Percentiles rank a stretch among this genome's conserved stretches.
These are phyloP conservation scores for Chaetoceros tenuissimus DNA, from an alignment of 108 stramenopile species.

Conservation along the genomic window DNA sequence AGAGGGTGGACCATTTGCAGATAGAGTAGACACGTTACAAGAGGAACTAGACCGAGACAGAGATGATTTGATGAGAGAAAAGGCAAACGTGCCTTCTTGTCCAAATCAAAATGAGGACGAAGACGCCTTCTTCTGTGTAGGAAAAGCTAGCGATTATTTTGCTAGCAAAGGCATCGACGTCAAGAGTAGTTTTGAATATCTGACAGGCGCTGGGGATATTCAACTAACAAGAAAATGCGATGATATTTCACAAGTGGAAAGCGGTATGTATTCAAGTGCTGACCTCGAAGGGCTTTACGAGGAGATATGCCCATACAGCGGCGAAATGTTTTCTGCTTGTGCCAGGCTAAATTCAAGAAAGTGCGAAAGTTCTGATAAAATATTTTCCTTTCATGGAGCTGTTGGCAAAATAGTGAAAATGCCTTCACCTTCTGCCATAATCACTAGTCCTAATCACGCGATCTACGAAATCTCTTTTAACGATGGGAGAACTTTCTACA, in stretches of 20 bases:
- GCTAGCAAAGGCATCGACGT: background rate
- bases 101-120: slow-evolving; percentile 23
- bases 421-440: no score
- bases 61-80: no score
- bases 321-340: slow-evolving; percentile 17
- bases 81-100: slow-evolving; percentile 25
- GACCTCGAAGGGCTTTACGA: slow-evolving; percentile 24
- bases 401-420: slow-evolving; percentile 43
- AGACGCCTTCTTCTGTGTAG: slow-evolving; percentile 30
- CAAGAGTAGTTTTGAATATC: slow-evolving; percentile 15
- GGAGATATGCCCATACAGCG: slow-evolving; percentile 17
- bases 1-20: slow-evolving; percentile 30
- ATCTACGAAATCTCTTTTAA: slow-evolving; percentile 59
- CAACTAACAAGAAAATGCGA: background rate
- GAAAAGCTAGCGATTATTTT: slow-evolving; percentile 17
- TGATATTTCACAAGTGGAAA: background rate
- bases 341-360: slow-evolving; percentile 6
- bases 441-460: slow-evolving; percentile 10
- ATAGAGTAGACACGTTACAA: slow-evolving; percentile 9
- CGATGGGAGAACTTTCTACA: slow-evolving; percentile 49
- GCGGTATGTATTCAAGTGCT: slow-evolving; percentile 15
- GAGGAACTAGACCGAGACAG: slow-evolving; percentile 19
- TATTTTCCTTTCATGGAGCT: slow-evolving; percentile 25
- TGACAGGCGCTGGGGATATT: slow-evolving; percentile 3
- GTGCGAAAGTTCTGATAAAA: slow-evolving; percentile 14